These are phyloP conservation scores for Starmerella stellata DNA, from an alignment of 805 yeast species.

Conservation along the genomic window DNA sequence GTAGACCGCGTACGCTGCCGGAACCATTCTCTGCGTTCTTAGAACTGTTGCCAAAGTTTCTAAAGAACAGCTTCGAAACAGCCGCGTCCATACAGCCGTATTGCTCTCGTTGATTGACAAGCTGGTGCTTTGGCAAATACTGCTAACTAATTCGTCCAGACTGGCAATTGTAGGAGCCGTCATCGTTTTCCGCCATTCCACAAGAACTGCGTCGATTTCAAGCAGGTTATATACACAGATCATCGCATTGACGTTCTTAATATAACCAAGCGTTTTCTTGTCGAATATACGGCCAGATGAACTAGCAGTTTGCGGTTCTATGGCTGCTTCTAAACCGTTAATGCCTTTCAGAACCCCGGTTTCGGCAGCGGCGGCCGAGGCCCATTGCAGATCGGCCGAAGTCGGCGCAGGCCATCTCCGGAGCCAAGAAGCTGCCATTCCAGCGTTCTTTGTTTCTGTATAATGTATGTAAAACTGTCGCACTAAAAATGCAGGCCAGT, in stretches of 20 bases:
- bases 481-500: conserved; percentile 2
- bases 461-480: background rate
- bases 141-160: conserved; percentile 4
- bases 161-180: conserved; percentile 1
- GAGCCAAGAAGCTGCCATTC: background rate
- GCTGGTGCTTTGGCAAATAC: no score
- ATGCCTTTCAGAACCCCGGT: conserved; percentile 1
- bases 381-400: conserved; percentile 12
- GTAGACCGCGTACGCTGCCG: conserved; percentile 5
- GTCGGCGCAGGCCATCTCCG: conserved; percentile 8
- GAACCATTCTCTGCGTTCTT: background rate
- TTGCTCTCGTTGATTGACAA: no score
- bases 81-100: conserved; percentile 2
- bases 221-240: conserved; percentile 5
- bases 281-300: no score
- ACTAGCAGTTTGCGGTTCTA: background rate
- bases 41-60: background rate
- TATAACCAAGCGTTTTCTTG: conserved; percentile 4
- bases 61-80: conserved; percentile 4
- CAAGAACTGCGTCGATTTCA: background rate
- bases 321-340: background rate
- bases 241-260: conserved; percentile 4
- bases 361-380: conserved; percentile 3
- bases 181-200: conserved; percentile 5
- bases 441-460: background rate